Conservation (phyloP, 768 basidiomycete genomes). For the Phaeolepiota aurea region DNA sequence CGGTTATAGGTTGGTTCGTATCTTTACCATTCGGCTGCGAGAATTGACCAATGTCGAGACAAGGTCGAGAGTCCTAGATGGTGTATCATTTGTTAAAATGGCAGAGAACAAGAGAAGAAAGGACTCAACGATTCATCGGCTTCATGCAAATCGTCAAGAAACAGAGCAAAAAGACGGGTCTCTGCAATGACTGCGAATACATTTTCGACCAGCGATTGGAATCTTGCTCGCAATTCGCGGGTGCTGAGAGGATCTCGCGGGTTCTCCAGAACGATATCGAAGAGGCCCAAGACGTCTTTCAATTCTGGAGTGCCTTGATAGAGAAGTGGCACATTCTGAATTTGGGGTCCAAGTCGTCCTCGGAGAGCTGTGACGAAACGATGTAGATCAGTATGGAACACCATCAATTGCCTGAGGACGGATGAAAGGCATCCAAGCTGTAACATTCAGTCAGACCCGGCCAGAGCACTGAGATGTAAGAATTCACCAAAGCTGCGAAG, state of each 20-base stretch:
- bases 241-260: constrained; percentile 51
- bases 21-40: constrained; percentile 53
- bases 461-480: background rate
- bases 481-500: constrained; percentile 54
- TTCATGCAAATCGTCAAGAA: constrained; percentile 69
- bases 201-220: constrained; percentile 62
- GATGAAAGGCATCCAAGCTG: constrained; percentile 64
- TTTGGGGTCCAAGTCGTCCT: constrained; percentile 58
- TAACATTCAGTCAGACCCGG: too few species aligned
- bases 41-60: constrained; percentile 58
- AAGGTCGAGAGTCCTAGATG: constrained; percentile 53
- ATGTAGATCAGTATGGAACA: constrained; percentile 62
- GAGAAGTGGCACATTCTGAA: constrained; percentile 60
- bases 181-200: constrained; percentile 65
- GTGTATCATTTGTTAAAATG: constrained; percentile 3
- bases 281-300: constrained; percentile 48
- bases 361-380: constrained; percentile 54
- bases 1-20: background rate
- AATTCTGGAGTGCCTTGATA: constrained; percentile 69
- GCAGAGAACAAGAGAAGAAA: background rate
- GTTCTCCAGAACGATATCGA: constrained; percentile 41
- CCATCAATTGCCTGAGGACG: constrained; percentile 67
- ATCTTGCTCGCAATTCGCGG: constrained; percentile 56
- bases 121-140: constrained; percentile 50
- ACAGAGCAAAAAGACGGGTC: constrained; percentile 61